phyloP scores from a whole-genome alignment of 2,329 filamentous ascomycete species.

The Xylaria sp. region DNA sequence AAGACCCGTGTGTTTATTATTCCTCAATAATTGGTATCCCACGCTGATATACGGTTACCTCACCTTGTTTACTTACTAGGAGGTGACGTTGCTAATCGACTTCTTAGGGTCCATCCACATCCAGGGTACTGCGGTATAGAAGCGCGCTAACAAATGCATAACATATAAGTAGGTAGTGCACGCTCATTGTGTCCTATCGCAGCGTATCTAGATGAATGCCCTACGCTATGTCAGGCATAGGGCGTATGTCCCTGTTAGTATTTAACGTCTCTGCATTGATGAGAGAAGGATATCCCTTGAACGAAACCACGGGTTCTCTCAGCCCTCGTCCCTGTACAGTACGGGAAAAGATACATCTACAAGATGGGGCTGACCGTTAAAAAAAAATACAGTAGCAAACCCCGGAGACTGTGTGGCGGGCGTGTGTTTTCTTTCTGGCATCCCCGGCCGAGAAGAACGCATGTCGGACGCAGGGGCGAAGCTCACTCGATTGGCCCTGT shows the following conservation, averaged over 20 bases:
- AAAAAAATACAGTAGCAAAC: conserved; percentile 22
- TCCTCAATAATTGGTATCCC: not conserved
- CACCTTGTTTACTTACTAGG: not conserved
- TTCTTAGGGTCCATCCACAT: conserved; percentile 23
- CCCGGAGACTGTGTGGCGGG: conserved; percentile 1
- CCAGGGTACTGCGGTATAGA: conserved; percentile 4
- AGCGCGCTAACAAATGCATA: conserved; percentile 21
- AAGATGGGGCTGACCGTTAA: conserved; percentile 33
- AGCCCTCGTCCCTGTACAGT: conserved; percentile 1
- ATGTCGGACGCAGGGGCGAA: conserved; percentile 37
- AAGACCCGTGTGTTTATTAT: not conserved
- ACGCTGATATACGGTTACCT: not conserved
- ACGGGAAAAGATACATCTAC: conserved; percentile 23
- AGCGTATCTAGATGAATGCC: not conserved
- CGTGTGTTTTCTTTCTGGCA: not conserved
- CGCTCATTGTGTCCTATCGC: not conserved
- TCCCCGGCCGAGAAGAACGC: conserved; percentile 25
- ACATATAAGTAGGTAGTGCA: conserved; percentile 12
- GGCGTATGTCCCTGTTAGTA: conserved; percentile 15
- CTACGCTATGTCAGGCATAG: not conserved
- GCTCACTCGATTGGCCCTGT: conserved; percentile 23
- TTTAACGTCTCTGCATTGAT: not conserved
- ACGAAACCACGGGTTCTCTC: not conserved
- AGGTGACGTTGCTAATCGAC: conserved; percentile 26
- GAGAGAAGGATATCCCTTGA: conserved; percentile 20